These are phyloP conservation scores for Besnoitia besnoiti DNA, from an alignment of 169 alveolate species.

Conservation along the genomic window DNA sequence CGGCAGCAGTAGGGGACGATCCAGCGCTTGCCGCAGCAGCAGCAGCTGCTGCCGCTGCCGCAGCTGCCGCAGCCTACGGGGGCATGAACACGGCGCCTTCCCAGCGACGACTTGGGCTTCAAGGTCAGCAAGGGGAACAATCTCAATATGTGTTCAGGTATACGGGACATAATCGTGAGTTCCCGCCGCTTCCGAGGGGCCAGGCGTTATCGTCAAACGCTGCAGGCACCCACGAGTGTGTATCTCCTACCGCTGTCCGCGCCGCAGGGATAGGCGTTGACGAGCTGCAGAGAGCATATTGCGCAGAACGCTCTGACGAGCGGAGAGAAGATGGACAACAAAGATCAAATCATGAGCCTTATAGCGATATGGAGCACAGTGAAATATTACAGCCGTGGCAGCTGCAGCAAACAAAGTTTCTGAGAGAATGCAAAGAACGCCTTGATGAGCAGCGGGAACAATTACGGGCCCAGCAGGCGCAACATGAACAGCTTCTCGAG, in stretches of 20 bases:
- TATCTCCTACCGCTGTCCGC: too few relatives aligned
- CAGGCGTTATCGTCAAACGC: too few relatives aligned
- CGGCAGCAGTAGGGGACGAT: slow-evolving; percentile 2
- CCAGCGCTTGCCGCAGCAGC: slow-evolving; percentile 40
- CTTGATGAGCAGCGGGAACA: slow-evolving; percentile 16
- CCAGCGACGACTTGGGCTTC: background rate
- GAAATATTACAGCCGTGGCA: background rate
- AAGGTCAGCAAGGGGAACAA: background rate
- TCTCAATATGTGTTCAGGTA: background rate
- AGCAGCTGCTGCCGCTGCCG: slow-evolving; percentile 41
- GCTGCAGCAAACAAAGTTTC: background rate
- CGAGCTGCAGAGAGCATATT: background rate
- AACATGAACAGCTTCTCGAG: slow-evolving; percentile 10
- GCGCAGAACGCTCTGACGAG: background rate
- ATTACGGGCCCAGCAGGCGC: background rate
- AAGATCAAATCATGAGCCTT: background rate
- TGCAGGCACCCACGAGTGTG: too few relatives aligned
- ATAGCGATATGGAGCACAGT: background rate
- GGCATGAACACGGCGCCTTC: background rate
- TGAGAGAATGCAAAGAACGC: background rate
- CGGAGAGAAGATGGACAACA: background rate
- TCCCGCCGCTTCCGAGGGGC: too few relatives aligned
- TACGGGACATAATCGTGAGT: too few relatives aligned
- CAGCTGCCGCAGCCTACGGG: slow-evolving; percentile 17
- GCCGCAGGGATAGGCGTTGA: background rate